Base-by-base conservation (phyloP, 2,329 filamentous ascomycete genomes). In the Aureobasidium musti region DNA sequence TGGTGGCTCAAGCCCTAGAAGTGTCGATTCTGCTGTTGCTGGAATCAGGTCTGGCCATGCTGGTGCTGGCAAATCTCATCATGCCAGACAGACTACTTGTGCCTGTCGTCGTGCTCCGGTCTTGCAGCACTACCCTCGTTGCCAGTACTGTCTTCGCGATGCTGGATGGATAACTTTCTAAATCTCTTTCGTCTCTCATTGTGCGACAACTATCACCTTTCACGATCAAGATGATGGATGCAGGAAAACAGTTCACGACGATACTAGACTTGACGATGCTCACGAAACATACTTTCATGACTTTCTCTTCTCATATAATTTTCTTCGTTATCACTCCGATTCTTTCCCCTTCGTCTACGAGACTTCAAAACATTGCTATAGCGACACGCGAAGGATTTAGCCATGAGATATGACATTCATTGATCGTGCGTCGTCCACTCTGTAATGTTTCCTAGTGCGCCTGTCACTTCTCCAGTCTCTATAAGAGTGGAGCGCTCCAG, bases 11-110 rank as follows among this genome's bases (percentile, higher is more conserved):
- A 56, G 50, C 33, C 63, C 63, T 8, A 41, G 63, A 8, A 56
- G 50, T 26, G 52, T 65, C 5, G 63, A 65, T 50, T 57, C 50
- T 47, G 63, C 63, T 39, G 63, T 65, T 43, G 63, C 23, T 13
- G 49, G 61, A 1, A 21, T 65, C 6, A 56, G 61, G 11, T 49
- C 28, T 26, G 28, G 7, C 6, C 37, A 49, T 30, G 10, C 43
- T 21, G 30, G 26, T 17, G 3, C 45, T 39, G 54, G 3, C 4
- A 43, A 59, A 10, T 7, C 37, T 45, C 37, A 45, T 33, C 37
- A 45, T 45, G 54, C 23, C 11, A 59, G 54, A 2, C 54, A 45
- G 39, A 59, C 30, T 35, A 11, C 57, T 19, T 63, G 59, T 63
- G 45, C 59, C 14, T 63, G 59, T 30, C 45, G 45, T 28, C 59